A percentile compares a stretch with the other conserved stretches of the same genome.
Conservation (phyloP, 1,284 basidiomycete genomes). For the Moesziomyces parantarcticus region DNA sequence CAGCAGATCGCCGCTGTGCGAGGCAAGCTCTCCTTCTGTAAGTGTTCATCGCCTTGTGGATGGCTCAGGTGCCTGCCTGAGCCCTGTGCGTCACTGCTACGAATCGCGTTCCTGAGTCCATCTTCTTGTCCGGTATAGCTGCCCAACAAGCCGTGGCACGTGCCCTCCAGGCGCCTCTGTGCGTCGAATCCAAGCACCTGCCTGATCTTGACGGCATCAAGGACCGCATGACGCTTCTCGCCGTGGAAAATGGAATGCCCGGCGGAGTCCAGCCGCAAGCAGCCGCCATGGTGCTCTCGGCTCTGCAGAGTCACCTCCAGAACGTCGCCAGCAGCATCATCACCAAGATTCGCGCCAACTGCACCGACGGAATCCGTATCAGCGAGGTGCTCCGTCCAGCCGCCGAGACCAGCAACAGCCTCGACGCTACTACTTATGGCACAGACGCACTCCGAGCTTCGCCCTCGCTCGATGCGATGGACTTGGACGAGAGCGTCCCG, state of each 20-base stretch:
- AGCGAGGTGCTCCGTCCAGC: slow-evolving; percentile 39
- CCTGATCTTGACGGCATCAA: slow-evolving; percentile 68
- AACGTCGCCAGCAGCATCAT: slow-evolving; percentile 62
- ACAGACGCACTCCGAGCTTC: slow-evolving; percentile 12
- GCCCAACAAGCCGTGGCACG: slow-evolving; percentile 61
- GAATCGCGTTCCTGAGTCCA: slow-evolving; percentile 36
- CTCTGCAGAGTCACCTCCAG: slow-evolving; percentile 66
- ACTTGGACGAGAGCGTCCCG: slow-evolving; percentile 33
- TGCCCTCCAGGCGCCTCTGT: slow-evolving; percentile 59
- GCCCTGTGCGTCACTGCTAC: slow-evolving; percentile 10
- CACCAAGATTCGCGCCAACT: slow-evolving; percentile 58
- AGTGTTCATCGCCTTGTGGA: slow-evolving; percentile 17
- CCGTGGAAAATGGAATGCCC: slow-evolving; percentile 67
- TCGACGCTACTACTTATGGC: slow-evolving; percentile 23
- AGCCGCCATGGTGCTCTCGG: slow-evolving; percentile 65
- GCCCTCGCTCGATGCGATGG: slow-evolving; percentile 33
- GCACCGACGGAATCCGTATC: slow-evolving; percentile 52
- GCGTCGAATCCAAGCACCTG: slow-evolving; percentile 67
- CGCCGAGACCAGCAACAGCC: slow-evolving; percentile 22
- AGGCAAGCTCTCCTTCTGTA: slow-evolving; percentile 49
- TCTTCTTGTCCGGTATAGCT: slow-evolving; percentile 38
- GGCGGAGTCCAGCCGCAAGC: slow-evolving; percentile 67
- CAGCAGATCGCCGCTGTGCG: slow-evolving; percentile 52
- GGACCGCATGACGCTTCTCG: slow-evolving; percentile 69
- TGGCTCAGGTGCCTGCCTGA: slow-evolving; percentile 13